Conservation (phyloP, 2,329 filamentous ascomycete species). For the Clonostachys rhizophaga region DNA sequence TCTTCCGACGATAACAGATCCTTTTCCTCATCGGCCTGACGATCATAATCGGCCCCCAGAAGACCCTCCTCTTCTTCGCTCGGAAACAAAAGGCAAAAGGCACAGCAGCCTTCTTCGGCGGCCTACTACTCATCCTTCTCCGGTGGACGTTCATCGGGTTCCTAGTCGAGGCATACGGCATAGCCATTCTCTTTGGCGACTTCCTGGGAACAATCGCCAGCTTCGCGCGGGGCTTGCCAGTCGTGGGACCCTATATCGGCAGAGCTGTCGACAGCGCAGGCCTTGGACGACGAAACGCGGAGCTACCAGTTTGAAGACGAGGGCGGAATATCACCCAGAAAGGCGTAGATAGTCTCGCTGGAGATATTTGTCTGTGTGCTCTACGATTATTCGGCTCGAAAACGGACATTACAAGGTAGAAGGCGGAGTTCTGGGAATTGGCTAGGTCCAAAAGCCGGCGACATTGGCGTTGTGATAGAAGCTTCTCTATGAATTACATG, state of each 20-base stretch:
- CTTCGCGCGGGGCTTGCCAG: slow-evolving; percentile 79
- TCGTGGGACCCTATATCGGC: slow-evolving; percentile 84
- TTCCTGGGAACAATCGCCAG: slow-evolving; percentile 89
- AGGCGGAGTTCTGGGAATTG: too few relatives aligned
- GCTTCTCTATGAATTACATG: too few relatives aligned
- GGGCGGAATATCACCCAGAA: neutral
- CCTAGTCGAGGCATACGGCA: slow-evolving; percentile 84
- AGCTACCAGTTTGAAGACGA: slow-evolving; percentile 62
- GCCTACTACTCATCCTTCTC: slow-evolving; percentile 80
- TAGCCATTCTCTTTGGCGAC: slow-evolving; percentile 90
- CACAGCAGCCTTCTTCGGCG: slow-evolving; percentile 79
- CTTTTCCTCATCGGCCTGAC: slow-evolving; percentile 96
- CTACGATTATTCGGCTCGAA: too few relatives aligned
- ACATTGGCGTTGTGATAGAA: too few relatives aligned
- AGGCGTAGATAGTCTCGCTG: too few relatives aligned
- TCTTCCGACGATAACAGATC: slow-evolving; percentile 52
- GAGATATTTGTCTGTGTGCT: too few relatives aligned
- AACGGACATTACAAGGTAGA: too few relatives aligned
- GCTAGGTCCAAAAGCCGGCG: too few relatives aligned
- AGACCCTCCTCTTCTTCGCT: slow-evolving; percentile 92
- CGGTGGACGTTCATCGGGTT: slow-evolving; percentile 93
- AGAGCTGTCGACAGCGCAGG: slow-evolving; percentile 66
- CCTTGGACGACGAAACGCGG: slow-evolving; percentile 65
- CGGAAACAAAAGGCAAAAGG: slow-evolving; percentile 90
- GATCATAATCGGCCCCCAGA: slow-evolving; percentile 88